These are phyloP conservation scores for Phytophthora macrochlamydospora DNA, from an alignment of 352 stramenopile genomes.

Conservation along the genomic window DNA sequence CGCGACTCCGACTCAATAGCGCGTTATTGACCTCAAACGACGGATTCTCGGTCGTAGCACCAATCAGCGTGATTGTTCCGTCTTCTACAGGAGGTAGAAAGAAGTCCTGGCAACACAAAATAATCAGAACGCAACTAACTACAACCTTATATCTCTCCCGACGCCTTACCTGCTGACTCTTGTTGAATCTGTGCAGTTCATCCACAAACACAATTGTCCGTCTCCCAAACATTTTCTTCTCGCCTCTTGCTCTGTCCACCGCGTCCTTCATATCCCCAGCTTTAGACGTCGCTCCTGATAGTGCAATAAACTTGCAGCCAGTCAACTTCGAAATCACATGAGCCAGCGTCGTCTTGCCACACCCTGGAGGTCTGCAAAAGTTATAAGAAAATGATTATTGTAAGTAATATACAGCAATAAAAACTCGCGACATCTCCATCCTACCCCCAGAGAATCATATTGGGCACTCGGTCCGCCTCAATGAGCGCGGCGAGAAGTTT, in stretches of 20 bases:
- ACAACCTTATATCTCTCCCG: too few species aligned
- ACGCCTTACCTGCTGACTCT: conserved; percentile 88
- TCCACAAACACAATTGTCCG: conserved; percentile 89
- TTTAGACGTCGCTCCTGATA: conserved; percentile 79
- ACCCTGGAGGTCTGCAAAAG: conserved; percentile 71
- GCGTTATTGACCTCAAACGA: conserved; percentile 91
- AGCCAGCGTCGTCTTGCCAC: conserved; percentile 87
- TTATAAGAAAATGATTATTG: too few species aligned
- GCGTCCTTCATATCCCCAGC: conserved; percentile 76
- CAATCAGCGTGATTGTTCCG: conserved; percentile 86
- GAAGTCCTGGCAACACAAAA: conserved; percentile 52
- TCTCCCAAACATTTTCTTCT: conserved; percentile 64
- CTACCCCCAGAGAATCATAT: conserved; percentile 89
- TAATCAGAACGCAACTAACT: conserved; percentile 2
- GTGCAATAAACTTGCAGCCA: conserved; percentile 66
- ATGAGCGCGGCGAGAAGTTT: conserved; percentile 72
- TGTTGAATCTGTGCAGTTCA: conserved; percentile 91
- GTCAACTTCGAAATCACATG: conserved; percentile 76
- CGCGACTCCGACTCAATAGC: conserved; percentile 79
- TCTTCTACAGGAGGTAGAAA: conserved; percentile 86
- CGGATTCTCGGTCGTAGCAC: conserved; percentile 90
- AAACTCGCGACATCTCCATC: background rate
- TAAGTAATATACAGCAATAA: too few species aligned
- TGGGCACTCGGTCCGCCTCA: conserved; percentile 70
- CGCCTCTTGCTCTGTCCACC: conserved; percentile 68